Percentiles rank a stretch among this genome's conserved stretches.
phyloP scores from a whole-genome alignment of 441 rosid species.

The Raphanus hybrid region DNA sequence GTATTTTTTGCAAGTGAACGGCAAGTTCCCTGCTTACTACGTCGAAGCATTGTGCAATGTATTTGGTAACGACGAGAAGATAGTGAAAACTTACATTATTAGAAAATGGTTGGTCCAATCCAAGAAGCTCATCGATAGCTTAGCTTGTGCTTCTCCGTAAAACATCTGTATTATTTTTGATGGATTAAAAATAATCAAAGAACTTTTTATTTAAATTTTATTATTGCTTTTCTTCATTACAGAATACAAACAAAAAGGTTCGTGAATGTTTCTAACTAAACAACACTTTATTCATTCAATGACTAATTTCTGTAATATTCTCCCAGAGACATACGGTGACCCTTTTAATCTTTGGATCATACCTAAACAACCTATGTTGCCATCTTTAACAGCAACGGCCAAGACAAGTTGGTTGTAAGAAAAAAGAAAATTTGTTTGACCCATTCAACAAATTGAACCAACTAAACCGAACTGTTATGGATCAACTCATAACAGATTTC shows the following conservation, averaged over 20 bases:
- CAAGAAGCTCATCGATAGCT: conserved; percentile 9
- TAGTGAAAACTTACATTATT: conserved; percentile 24
- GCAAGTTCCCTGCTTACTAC: conserved; percentile 28
- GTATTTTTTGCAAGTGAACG: conserved; percentile 14
- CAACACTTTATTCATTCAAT: not conserved
- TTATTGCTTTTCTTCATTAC: not conserved
- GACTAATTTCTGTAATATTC: too few species aligned
- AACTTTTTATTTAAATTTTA: not conserved
- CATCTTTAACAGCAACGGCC: too few species aligned
- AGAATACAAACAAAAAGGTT: not conserved
- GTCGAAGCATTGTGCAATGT: conserved; percentile 38
- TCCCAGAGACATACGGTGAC: too few species aligned
- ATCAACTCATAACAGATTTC: too few species aligned
- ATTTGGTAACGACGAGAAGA: not conserved
- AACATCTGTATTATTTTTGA: not conserved
- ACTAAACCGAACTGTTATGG: too few species aligned
- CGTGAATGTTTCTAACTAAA: not conserved
- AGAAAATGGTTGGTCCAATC: conserved; percentile 14
- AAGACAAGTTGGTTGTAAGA: too few species aligned
- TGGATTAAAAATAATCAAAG: not conserved
- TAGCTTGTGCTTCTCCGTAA: not conserved
- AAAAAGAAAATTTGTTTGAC: too few species aligned
- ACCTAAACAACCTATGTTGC: too few species aligned
- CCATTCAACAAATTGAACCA: too few species aligned
- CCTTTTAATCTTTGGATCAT: too few species aligned